Evolutionary conservation across 1,284 basidiomycete species (phyloP).

Genomic region (Fomitopsis pinicola): DNA sequence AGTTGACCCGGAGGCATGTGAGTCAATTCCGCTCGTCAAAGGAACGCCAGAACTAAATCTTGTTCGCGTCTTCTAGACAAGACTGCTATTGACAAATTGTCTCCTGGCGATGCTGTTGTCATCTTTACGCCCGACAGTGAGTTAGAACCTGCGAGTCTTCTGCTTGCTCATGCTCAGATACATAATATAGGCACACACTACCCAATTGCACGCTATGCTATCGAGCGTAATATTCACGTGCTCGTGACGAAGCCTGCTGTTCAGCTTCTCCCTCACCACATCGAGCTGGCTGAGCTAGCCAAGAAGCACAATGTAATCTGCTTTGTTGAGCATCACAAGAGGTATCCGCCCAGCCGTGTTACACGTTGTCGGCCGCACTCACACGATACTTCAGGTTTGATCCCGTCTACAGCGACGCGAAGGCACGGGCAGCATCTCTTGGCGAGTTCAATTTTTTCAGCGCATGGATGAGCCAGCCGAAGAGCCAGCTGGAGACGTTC

Average conservation of each 20-base stretch:
- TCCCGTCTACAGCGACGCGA: constrained; percentile 90
- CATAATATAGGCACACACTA: constrained; percentile 72
- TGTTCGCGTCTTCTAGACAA: constrained; percentile 55
- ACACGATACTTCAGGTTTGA: constrained; percentile 59
- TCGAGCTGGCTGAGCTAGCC: constrained; percentile 70
- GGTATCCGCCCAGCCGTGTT: constrained; percentile 31
- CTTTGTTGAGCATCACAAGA: constrained; percentile 89
- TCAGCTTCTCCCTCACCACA: constrained; percentile 81
- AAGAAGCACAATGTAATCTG: constrained; percentile 79
- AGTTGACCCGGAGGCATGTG: constrained; percentile 80
- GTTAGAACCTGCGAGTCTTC: constrained; percentile 16
- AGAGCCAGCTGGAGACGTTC: constrained; percentile 92
- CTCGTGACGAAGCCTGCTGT: constrained; percentile 92
- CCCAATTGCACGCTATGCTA: constrained; percentile 81
- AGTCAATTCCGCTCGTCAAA: constrained; percentile 24
- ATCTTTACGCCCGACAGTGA: constrained; percentile 84
- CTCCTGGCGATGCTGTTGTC: constrained; percentile 83
- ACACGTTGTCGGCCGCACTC: neutral
- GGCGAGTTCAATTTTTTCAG: constrained; percentile 93
- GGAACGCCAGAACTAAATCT: constrained; percentile 3
- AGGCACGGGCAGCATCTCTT: constrained; percentile 67
- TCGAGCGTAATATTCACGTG: constrained; percentile 82
- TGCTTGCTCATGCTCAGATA: neutral
- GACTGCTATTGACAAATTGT: constrained; percentile 74
- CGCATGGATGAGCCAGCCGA: constrained; percentile 94